A percentile compares a stretch with the other conserved stretches of the same genome.
Evolutionary conservation across 306 rosid genomes (phyloP).

Genomic region (Cucumis melo): DNA sequence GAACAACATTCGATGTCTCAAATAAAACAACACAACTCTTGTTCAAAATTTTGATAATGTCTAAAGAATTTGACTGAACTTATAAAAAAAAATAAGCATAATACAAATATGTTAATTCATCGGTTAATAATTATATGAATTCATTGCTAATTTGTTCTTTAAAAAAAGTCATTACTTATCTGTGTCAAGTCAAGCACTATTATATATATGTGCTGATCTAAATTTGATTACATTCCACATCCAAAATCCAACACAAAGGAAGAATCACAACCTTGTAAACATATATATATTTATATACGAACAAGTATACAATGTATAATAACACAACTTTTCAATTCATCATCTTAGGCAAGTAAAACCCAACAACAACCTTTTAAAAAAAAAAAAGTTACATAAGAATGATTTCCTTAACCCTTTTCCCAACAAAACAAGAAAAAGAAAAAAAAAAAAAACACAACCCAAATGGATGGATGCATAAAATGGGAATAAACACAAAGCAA

Average conservation of each 20-base stretch:
- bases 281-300: too few relatives aligned
- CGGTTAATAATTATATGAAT: too few relatives aligned
- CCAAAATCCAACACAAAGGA: neutral
- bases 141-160: too few relatives aligned
- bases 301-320: neutral
- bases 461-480: neutral
- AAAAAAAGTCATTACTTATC: too few relatives aligned
- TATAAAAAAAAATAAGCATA: too few relatives aligned
- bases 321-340: neutral
- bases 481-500: neutral
- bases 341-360: neutral
- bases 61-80: too few relatives aligned
- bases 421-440: neutral
- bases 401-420: neutral
- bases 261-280: neutral
- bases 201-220: too few relatives aligned
- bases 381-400: neutral
- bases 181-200: too few relatives aligned
- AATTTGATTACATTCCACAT: neutral
- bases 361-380: neutral
- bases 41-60: too few relatives aligned
- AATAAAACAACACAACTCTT: too few relatives aligned
- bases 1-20: too few relatives aligned
- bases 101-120: too few relatives aligned
- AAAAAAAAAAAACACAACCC: neutral